These are phyloP conservation scores for Melampsora occidentalis DNA, from an alignment of 1,284 basidiomycete genomes.

Conservation along the genomic window DNA sequence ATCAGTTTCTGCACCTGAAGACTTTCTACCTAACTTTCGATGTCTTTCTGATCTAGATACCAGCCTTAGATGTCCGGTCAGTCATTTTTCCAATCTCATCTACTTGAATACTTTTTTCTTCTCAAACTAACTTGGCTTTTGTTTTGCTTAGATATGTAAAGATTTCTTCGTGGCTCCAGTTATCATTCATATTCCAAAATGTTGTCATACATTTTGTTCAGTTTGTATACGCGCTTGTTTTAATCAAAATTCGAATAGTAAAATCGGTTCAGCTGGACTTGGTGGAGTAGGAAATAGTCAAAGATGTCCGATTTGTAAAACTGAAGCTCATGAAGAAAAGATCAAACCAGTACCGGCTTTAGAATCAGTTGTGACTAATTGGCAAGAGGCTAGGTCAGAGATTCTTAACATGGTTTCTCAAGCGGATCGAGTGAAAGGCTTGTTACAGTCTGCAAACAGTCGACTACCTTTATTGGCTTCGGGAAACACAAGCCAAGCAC, in stretches of 20 bases:
- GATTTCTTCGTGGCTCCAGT: slow-evolving; percentile 41
- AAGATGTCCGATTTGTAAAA: slow-evolving; percentile 42
- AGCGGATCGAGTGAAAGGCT: slow-evolving; percentile 5
- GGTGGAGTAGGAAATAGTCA: slow-evolving; percentile 43
- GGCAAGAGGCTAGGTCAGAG: slow-evolving; percentile 36
- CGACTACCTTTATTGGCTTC: not conserved
- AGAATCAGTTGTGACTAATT: slow-evolving; percentile 22
- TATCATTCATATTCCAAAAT: slow-evolving; percentile 40
- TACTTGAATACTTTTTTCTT: not conserved
- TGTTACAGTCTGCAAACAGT: slow-evolving; percentile 15
- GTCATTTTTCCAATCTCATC: not conserved
- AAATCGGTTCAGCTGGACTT: slow-evolving; percentile 32
- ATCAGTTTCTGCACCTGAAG: slow-evolving; percentile 41
- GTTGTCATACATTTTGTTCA: slow-evolving; percentile 42
- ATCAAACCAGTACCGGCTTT: slow-evolving; percentile 41
- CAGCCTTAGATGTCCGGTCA: slow-evolving; percentile 37
- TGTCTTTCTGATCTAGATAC: slow-evolving; percentile 24
- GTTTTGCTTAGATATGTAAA: slow-evolving; percentile 31
- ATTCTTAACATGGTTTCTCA: slow-evolving; percentile 34
- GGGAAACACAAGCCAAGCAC: not conserved
- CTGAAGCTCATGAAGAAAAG: slow-evolving; percentile 40
- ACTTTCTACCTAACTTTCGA: slow-evolving; percentile 25
- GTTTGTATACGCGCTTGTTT: slow-evolving; percentile 38
- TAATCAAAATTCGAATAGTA: slow-evolving; percentile 35
- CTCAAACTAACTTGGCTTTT: not conserved